Base-by-base conservation (phyloP, 2,329 filamentous ascomycete species). In the Alternaria dauci region DNA sequence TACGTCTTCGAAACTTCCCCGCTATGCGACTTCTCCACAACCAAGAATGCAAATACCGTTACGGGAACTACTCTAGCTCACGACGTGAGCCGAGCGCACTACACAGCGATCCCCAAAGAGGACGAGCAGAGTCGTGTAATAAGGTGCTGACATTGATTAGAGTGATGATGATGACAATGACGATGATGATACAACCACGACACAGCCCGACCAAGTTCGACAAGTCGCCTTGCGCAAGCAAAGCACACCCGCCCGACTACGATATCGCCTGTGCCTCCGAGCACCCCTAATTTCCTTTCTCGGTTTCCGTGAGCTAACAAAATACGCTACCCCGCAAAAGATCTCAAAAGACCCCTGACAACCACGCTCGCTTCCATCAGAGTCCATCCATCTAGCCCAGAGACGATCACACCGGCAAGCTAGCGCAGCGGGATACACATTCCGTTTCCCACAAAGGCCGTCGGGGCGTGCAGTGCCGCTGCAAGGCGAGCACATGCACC, bases 1-100 rank as follows among this genome's bases (percentile, higher is more conserved):
- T 77, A 77, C 75, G 75, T 77, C 72, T 76, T 59, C 57, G 57
- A 73, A 76, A 70, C 69, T 75, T 76, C 73, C 74, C 72, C 74
- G 73, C 70, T 67, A 70, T 74, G 70, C 71, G 58, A 53, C 65
- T 55, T 68, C 70, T 70, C 65, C 70, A 68, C 66, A 68, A 56
- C 52, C 64, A 59, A 39, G 46, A 62, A 55, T 52, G 32, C 36
- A 50, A 50, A 62, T 56, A 66, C 60, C 64, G 61, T 65, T 63
- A 57, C 70, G 72, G 74, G 67, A 72, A 64, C 74, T 73, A 75
- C 59, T 68, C 68, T 76, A 74, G 75, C 69, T 60, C 68, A 59
- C 48, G 52, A 59, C 47, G 30, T 58, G 63, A 67, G 65, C 61
- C 70, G 63, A 71, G 66, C 61, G 68, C 63, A 67, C 46, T 46